phyloP scores from a whole-genome alignment of 2,329 filamentous ascomycete species.

The Reticulascus tulasneorum region DNA sequence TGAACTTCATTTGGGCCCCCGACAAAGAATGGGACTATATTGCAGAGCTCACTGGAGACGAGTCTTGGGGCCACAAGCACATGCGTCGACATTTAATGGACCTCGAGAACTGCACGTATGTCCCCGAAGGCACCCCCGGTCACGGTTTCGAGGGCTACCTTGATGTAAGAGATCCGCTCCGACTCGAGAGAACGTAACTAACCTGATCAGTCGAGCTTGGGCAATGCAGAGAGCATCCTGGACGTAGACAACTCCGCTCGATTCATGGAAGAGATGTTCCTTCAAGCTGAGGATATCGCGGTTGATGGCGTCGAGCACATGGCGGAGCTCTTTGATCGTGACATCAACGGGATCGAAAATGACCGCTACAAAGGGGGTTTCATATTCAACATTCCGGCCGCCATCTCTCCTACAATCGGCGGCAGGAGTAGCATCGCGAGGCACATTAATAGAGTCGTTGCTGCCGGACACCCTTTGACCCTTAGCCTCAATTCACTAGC shows the following conservation, averaged over 20 bases:
- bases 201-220: constrained; percentile 1
- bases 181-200: no score
- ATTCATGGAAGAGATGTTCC: constrained; percentile 3
- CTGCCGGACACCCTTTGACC: constrained; percentile 40
- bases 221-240: neutral
- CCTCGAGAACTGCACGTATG: constrained; percentile 43
- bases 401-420: constrained; percentile 1
- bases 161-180: constrained; percentile 20
- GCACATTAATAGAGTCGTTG: constrained; percentile 19
- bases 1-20: constrained; percentile 46
- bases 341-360: constrained; percentile 22
- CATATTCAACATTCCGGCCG: constrained; percentile 1
- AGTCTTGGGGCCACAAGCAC: constrained; percentile 42
- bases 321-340: constrained; percentile 22
- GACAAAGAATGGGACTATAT: constrained; percentile 47
- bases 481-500: constrained; percentile 30
- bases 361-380: constrained; percentile 20
- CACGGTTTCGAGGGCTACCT: constrained; percentile 50
- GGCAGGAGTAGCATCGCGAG: constrained; percentile 1
- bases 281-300: constrained; percentile 2
- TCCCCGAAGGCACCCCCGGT: constrained; percentile 29
- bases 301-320: constrained; percentile 15
- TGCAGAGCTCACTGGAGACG: constrained; percentile 44
- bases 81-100: constrained; percentile 46
- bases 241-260: no score